A percentile compares a stretch with the other conserved stretches of the same genome.
phyloP scores from a whole-genome alignment of 305 asterid species.

The Solanum hybrid region DNA sequence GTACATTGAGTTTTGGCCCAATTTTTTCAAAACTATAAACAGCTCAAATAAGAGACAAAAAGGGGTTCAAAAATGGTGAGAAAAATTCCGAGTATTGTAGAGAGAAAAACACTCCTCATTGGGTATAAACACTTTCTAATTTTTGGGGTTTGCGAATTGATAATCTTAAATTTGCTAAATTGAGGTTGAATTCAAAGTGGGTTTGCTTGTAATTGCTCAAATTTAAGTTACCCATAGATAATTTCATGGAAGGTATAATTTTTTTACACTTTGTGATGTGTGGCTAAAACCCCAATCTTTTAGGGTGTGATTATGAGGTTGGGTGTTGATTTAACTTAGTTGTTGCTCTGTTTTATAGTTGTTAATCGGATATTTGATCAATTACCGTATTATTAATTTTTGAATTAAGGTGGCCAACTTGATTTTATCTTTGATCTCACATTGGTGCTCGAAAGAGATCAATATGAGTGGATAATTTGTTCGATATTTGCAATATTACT shows the following conservation, averaged over 20 bases:
- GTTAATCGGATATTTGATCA: not conserved
- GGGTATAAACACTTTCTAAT: not conserved
- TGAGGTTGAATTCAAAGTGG: not conserved
- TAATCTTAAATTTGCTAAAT: not conserved
- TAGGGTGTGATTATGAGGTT: not conserved
- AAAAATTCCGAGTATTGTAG: not conserved
- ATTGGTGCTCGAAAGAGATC: not conserved
- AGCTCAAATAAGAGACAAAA: not conserved
- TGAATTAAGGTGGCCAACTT: not conserved
- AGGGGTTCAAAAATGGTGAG: not conserved
- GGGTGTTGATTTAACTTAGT: not conserved
- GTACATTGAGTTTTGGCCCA: not conserved
- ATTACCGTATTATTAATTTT: not conserved
- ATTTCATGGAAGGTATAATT: not conserved
- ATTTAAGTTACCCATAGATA: not conserved
- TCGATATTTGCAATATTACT: not conserved
- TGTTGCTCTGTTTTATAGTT: not conserved
- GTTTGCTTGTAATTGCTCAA: not conserved
- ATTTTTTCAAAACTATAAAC: not conserved
- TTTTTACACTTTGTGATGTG: not conserved
- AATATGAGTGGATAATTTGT: not conserved
- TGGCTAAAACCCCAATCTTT: not conserved
- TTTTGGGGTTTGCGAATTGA: not conserved
- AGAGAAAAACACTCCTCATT: not conserved
- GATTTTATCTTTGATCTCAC: not conserved